phyloP scores from a whole-genome alignment of 2,329 filamentous ascomycete species.

The Nannizziopsis barbatae region DNA sequence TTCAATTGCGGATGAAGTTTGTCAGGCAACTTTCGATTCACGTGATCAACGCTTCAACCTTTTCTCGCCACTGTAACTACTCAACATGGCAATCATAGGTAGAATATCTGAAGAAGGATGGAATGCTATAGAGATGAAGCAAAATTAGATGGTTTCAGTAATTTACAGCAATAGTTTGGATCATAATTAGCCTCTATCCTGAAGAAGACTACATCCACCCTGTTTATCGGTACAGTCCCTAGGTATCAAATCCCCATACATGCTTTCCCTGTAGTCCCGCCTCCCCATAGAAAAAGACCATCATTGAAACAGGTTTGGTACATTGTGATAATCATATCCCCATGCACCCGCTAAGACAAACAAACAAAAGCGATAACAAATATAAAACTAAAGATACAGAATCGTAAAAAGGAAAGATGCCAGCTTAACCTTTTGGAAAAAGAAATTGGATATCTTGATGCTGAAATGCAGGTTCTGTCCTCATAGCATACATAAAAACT shows the following conservation, averaged over 20 bases:
- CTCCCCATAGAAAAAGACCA: background rate
- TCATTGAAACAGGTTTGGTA: background rate
- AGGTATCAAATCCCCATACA: background rate
- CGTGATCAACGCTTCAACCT: too few relatives aligned
- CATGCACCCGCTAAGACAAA: conserved; percentile 7
- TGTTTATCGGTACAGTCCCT: background rate
- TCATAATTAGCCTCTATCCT: background rate
- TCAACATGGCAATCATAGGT: too few relatives aligned
- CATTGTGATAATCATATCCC: background rate
- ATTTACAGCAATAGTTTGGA: background rate
- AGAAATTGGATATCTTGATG: background rate
- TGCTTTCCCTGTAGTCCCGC: background rate
- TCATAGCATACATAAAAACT: background rate
- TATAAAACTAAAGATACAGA: conserved; percentile 2
- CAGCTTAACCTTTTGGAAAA: background rate
- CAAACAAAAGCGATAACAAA: background rate
- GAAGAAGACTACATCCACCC: background rate
- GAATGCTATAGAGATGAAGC: background rate
- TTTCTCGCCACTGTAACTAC: too few relatives aligned
- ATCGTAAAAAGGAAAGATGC: background rate
- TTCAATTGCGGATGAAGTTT: background rate
- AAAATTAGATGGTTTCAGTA: background rate
- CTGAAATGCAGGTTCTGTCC: background rate
- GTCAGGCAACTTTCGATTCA: background rate
- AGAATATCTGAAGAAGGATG: too few relatives aligned